Evolutionary conservation across 495 filamentous ascomycete genomes (phyloP).

Genomic region (Neurospora hispaniola): DNA sequence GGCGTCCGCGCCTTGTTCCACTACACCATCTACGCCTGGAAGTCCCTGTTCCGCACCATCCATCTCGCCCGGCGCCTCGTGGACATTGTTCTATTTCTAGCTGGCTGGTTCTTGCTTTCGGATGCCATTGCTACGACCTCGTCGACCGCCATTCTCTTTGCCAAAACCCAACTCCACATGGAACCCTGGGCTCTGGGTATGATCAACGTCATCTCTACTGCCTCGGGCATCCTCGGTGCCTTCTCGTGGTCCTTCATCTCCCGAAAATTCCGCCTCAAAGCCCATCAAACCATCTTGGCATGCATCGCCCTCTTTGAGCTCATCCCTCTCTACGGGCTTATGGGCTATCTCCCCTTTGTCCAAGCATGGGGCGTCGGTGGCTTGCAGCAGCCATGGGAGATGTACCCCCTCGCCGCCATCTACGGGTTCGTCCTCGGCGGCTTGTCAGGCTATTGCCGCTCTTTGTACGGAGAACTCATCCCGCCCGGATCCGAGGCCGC

Average conservation of each 20-base stretch:
- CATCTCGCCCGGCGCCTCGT: slow-evolving; percentile 67
- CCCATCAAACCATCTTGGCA: slow-evolving; percentile 79
- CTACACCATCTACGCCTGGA: slow-evolving; percentile 78
- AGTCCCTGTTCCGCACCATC: slow-evolving; percentile 68
- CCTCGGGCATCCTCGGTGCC: slow-evolving; percentile 73
- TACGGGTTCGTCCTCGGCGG: slow-evolving; percentile 93
- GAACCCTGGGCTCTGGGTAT: slow-evolving; percentile 75
- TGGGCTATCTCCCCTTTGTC: slow-evolving; percentile 82
- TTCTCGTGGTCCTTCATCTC: slow-evolving; percentile 82
- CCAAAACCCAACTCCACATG: slow-evolving; percentile 90
- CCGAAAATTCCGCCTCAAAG: slow-evolving; percentile 48
- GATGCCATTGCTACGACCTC: slow-evolving; percentile 93
- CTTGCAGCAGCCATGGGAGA: slow-evolving; percentile 88
- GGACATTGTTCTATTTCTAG: slow-evolving; percentile 80
- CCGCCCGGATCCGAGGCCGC: slow-evolving; percentile 90
- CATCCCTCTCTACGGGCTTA: slow-evolving; percentile 82
- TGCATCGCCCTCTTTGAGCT: slow-evolving; percentile 85
- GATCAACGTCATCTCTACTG: slow-evolving; percentile 84
- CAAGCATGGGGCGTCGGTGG: slow-evolving; percentile 64
- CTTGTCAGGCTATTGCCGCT: slow-evolving; percentile 86
- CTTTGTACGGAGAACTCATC: slow-evolving; percentile 82
- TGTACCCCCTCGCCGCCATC: slow-evolving; percentile 84
- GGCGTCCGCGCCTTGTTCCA: slow-evolving; percentile 30
- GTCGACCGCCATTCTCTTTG: slow-evolving; percentile 90
- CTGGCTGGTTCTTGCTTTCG: slow-evolving; percentile 87